Percentiles rank a stretch among this genome's conserved stretches.
These are phyloP conservation scores for Penicillium decumbens DNA, from an alignment of 2,329 filamentous ascomycete species.

Conservation along the genomic window DNA sequence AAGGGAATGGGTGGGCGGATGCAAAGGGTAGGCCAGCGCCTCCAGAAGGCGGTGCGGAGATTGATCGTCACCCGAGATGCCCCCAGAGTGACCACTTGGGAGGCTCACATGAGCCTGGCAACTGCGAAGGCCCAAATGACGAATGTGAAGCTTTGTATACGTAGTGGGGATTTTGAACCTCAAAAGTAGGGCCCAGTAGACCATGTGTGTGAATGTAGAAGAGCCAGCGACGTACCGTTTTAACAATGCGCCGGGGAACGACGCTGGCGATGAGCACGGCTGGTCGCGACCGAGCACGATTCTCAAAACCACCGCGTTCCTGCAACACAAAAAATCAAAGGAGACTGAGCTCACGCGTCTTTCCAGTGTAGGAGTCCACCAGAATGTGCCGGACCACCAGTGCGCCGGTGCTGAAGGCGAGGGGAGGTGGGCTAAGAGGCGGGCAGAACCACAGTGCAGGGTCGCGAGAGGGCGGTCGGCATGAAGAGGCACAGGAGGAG, in stretches of 20 bases:
- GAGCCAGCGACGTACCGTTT: slow-evolving; percentile 33
- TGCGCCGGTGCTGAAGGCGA: slow-evolving; percentile 23
- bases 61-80: slow-evolving; percentile 31
- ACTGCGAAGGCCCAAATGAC: slow-evolving; percentile 21
- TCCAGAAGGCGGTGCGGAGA: slow-evolving; percentile 40
- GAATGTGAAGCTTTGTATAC: slow-evolving; percentile 1
- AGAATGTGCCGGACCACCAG: slow-evolving; percentile 13
- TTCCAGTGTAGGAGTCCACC: slow-evolving; percentile 5
- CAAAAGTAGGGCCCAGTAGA: slow-evolving; percentile 3
- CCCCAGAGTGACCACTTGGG: slow-evolving; percentile 28
- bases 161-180: background rate
- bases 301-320: slow-evolving; percentile 26
- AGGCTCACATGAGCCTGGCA: slow-evolving; percentile 17
- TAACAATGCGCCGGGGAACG: slow-evolving; percentile 36
- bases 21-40: slow-evolving; percentile 22
- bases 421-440: slow-evolving; percentile 31
- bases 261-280: slow-evolving; percentile 27
- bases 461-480: slow-evolving; percentile 31
- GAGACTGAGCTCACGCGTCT: slow-evolving; percentile 13
- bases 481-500: slow-evolving; percentile 24
- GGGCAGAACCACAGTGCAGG: slow-evolving; percentile 32
- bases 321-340: slow-evolving; percentile 4
- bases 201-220: slow-evolving; percentile 10
- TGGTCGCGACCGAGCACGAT: slow-evolving; percentile 35
- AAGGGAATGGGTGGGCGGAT: slow-evolving; percentile 19